Base-by-base conservation (phyloP, 768 basidiomycete species). In the Lactarius sanguifluus region DNA sequence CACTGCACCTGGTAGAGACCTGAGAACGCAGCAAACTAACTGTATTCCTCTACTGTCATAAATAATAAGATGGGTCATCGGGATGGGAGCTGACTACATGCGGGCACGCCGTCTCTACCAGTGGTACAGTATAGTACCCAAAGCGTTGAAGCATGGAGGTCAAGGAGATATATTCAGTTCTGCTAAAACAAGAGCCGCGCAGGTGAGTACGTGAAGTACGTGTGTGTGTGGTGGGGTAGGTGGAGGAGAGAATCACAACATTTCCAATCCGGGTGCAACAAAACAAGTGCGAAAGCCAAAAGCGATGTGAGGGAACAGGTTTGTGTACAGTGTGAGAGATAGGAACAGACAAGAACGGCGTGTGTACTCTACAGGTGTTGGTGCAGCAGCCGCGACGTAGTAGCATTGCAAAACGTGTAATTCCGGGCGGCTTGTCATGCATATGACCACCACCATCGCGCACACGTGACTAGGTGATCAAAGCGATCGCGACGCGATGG, bases 271-370 rank as follows among this genome's bases (percentile, higher is more conserved):
- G 43, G 32, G 47, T 64, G 62, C 52, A 32, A 67, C 66, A 67
- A 63, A 58, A 66, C 66, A 67, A 63, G 52, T 67, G 66, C 62
- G 66, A 67, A 56, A 67, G 62, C 66, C 60, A 64, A 59, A 64
- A 10, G 23, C 62, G 57, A 67, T 55, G 50, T 63, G 58, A 28
- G 45, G 36, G 63, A 62, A 47, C 56, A 38, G 54, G 54, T 47
- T n/a, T 18, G 41, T 28, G 59, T 59, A 67, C 61, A 64, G 23
- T 41, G 13, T 50, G 55, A 36, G 38, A 40, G 34, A 47, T 65
- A 52, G 40, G 36, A 40, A 47, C 55, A 63, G 40, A 32, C 10
- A 40, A 40, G 36, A 40, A 58, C 13, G 38, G 30, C 20, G 28
- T 54, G 50, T 58, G 61, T 50, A 30, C 25, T 52, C 50, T 52